Conservation (phyloP, 2,329 filamentous ascomycete species). For the Passalora sequoiae region DNA sequence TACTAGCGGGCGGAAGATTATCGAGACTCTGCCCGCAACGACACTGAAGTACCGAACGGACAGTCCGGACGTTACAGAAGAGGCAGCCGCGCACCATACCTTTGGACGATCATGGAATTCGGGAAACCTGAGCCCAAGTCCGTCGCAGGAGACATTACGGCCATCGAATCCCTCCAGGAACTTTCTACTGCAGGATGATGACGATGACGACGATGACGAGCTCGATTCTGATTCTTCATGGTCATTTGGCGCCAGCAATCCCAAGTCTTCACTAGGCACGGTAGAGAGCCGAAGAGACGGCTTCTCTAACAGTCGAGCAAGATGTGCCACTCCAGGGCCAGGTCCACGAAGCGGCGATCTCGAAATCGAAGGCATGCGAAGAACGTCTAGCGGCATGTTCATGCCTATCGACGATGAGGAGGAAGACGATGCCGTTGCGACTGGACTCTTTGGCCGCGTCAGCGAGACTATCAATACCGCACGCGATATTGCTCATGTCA, state of each 20-base stretch:
- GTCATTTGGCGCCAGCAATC: conserved; percentile 34
- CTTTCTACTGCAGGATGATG: conserved; percentile 42
- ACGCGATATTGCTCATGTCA: conserved; percentile 59
- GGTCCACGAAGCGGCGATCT: conserved; percentile 29
- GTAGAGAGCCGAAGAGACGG: conserved; percentile 26
- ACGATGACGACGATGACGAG: conserved; percentile 18
- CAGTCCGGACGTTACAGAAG: conserved; percentile 53
- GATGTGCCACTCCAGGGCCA: conserved; percentile 17
- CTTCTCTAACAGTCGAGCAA: conserved; percentile 29
- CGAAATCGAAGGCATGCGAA: conserved; percentile 61
- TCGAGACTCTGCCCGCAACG: conserved; percentile 80
- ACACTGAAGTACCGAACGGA: conserved; percentile 80
- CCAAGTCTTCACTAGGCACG: conserved; percentile 27
- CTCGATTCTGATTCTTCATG: conserved; percentile 28
- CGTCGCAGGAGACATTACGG: conserved; percentile 76
- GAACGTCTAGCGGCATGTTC: conserved; percentile 83
- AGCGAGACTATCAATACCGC: conserved; percentile 71
- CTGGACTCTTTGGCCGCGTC: conserved; percentile 69
- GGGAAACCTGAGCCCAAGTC: conserved; percentile 59
- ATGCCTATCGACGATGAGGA: conserved; percentile 74
- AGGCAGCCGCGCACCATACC: conserved; percentile 35
- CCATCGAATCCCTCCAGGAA: conserved; percentile 63
- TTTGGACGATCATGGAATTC: conserved; percentile 39
- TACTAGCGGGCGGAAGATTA: conserved; percentile 63
- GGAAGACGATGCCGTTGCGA: conserved; percentile 51